Base-by-base conservation (phyloP, 176 grass and related monocot species). In the Carex kokanica region DNA sequence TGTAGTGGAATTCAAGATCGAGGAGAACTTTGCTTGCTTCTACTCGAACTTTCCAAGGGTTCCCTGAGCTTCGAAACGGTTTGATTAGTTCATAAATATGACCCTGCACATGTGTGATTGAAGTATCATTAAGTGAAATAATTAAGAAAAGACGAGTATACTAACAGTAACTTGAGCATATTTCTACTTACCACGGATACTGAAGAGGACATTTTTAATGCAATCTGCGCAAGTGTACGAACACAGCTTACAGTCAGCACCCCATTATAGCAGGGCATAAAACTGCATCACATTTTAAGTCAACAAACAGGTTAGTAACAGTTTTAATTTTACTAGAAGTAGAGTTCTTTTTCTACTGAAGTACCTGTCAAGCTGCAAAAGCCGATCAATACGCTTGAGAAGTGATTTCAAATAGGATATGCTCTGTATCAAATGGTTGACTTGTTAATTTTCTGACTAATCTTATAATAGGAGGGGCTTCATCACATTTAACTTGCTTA, bases 241-340 rank as follows among this genome's bases (percentile, higher is more conserved):
- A 99, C 93, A 87, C 96, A 99, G 81, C 88, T 95, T 83, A 95
- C 86, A 78, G 93, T 99, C 91, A 99, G 89, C 72, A 99, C 86
- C 55, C 96, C 93, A 83, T 99, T 95, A 66, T 95, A 99, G 63
- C 92, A 87, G 68, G 96, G 96, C 96, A 93, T 93, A 86, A 97
- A 91, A 79, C 94, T 97, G 82, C 77, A 86, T 64, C 51, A 84
- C 41, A 82, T 66, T 25, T 64, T 55, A 68, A 81, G 36, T 85
- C 65, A 85, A 78, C 49, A 85, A 57, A 84, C 27, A 47, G 70
- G 64, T 88, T 55, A 88, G 27, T 40, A 87, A n/a, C 82, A 66
- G 17, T 43, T 71, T 43, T 23, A 45, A 13, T 43, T 71, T 43
- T 23, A 45, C 36, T 23, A 21, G 11, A 81, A 80, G 24, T 38